Evolutionary conservation across 371 early-diverging fungal genomes (phyloP), one percentile per base, ranked within the genome.

Genomic region (Paraphysoderma sedebokerense): DNA sequence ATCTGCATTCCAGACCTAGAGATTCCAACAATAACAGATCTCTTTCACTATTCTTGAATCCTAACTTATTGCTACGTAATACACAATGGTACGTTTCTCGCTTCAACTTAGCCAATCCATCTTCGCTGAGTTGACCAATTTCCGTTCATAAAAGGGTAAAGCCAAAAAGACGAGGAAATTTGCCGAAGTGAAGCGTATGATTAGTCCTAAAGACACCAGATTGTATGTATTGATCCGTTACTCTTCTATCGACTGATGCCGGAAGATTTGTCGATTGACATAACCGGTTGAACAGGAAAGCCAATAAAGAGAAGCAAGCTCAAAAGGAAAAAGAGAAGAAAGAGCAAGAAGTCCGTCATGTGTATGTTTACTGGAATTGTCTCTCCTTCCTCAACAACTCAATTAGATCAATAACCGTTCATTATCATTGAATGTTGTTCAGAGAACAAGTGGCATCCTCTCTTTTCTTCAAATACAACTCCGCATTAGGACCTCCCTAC

Each of bases 401-500:
- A 38, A 38, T 26, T 17, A 12, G 15, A 12, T 17, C 40, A 8
- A 17, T 11, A 17, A 8, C 40, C 8, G 15, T 23, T 23, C 24
- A 31, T 36, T 19, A 2, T 19, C 17, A 3, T n/a, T 36, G 17
- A n/a, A 3, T n/a, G 36, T 19, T 36, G 32, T 12, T 45, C 4
- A 28, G n/a, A 31, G 17, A 20, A 19, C 93, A 95, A 61, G 90
- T 87, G 4, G 85, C 92, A 12, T 85, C 91, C 6, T 86, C 90
- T 45, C 74, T 97, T 68, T 98, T 95, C 71, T 98, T 97, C 77
- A 76, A 85, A 54, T 85, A 96, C 65, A 99, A 98, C 63, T 74
- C 87, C 32, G 82, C 92, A 15, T 71, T 99, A 19, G 93, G 84
- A 4, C 99, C 99, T 35, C 99, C 99, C 28, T 99, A 99, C 65